Conservation (phyloP, 2,329 filamentous ascomycete genomes). For the Cladosporium sphaerospermum region DNA sequence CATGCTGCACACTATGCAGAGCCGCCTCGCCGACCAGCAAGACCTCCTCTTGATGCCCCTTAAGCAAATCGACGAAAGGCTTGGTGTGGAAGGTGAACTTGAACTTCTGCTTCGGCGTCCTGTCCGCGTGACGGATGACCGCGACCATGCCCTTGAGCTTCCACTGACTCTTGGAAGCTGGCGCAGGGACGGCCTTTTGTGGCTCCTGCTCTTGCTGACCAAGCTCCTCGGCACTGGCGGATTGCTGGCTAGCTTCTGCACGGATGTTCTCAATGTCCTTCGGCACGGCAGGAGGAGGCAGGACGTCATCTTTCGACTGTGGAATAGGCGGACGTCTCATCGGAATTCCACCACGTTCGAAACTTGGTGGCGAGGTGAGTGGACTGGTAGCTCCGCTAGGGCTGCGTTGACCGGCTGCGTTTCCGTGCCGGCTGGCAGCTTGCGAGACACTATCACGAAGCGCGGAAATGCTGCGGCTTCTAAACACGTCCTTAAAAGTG, state of each 20-base stretch:
- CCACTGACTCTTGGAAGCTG: constrained; percentile 82
- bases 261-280: constrained; percentile 12
- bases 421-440: constrained; percentile 22
- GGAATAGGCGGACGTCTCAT: constrained; percentile 16
- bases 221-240: constrained; percentile 7
- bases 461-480: constrained; percentile 59
- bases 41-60: constrained; percentile 94
- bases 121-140: constrained; percentile 91
- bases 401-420: constrained; percentile 17
- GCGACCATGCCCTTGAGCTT: constrained; percentile 97
- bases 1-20: constrained; percentile 78
- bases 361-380: constrained; percentile 37
- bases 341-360: constrained; percentile 28
- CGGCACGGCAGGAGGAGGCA: constrained; percentile 27
- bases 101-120: constrained; percentile 98
- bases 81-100: constrained; percentile 98
- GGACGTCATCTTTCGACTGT: constrained; percentile 20
- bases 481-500: constrained; percentile 53
- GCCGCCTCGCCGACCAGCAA: constrained; percentile 88
- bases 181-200: constrained; percentile 37
- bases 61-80: constrained; percentile 89
- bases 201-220: constrained; percentile 12
- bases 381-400: constrained; percentile 33
- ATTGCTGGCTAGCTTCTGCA: constrained; percentile 13
- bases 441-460: constrained; percentile 40